phyloP scores from a whole-genome alignment of 2,329 filamentous ascomycete species.

The Rachicladosporium sp. region DNA sequence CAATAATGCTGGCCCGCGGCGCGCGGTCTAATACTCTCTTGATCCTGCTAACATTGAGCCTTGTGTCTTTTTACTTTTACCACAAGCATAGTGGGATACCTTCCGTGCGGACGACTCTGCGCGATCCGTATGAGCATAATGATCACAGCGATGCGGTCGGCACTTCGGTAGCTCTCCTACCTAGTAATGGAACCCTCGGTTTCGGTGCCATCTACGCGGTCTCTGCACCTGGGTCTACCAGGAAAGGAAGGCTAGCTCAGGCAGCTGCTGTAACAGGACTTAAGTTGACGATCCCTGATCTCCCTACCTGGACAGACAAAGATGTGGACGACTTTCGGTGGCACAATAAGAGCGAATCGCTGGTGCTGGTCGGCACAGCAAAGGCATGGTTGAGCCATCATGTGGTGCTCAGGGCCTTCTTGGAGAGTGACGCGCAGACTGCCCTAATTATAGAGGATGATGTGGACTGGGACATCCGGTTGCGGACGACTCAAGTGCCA shows the following conservation, averaged over 20 bases:
- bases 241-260: slow-evolving; percentile 22
- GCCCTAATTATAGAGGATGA: slow-evolving; percentile 34
- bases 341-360: slow-evolving; percentile 13
- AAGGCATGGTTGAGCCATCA: slow-evolving; percentile 30
- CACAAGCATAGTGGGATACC: not conserved
- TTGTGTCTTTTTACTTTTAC: slow-evolving; percentile 3
- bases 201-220: slow-evolving; percentile 29
- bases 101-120: not conserved
- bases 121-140: no score
- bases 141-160: no score
- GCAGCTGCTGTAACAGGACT: slow-evolving; percentile 27
- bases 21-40: slow-evolving; percentile 2
- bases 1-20: slow-evolving; percentile 6
- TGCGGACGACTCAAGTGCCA: slow-evolving; percentile 28
- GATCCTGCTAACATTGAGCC: slow-evolving; percentile 1
- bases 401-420: slow-evolving; percentile 23
- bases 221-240: slow-evolving; percentile 22
- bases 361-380: slow-evolving; percentile 23
- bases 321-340: slow-evolving; percentile 18
- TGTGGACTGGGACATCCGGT: slow-evolving; percentile 33
- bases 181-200: slow-evolving; percentile 15
- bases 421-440: slow-evolving; percentile 28
- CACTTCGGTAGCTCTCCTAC: slow-evolving; percentile 1
- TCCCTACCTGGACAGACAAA: slow-evolving; percentile 24
- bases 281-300: slow-evolving; percentile 24